Conservation (phyloP, 2,329 filamentous ascomycete species). For the Laburnicola sp. region DNA sequence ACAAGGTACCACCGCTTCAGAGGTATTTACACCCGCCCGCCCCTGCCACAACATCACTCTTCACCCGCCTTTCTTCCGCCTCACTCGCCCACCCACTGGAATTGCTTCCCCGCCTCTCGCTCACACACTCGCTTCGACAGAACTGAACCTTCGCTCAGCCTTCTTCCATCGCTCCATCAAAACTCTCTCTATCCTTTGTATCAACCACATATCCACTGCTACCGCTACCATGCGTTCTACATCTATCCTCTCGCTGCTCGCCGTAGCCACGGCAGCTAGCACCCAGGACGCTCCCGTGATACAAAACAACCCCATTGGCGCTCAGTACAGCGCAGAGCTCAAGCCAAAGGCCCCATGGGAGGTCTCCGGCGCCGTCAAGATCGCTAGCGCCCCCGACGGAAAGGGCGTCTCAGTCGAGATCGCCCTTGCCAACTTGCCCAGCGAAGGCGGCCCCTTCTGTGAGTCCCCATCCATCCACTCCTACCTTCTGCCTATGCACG, state of each 20-base stretch:
- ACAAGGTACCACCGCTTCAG: constrained; percentile 5
- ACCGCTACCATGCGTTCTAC: constrained; percentile 36
- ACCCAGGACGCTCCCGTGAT: constrained; percentile 43
- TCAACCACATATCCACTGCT: constrained; percentile 12
- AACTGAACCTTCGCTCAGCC: neutral
- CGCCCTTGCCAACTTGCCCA: constrained; percentile 47
- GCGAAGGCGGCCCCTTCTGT: constrained; percentile 50
- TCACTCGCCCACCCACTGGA: neutral
- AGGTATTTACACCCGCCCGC: constrained; percentile 4
- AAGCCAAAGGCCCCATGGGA: constrained; percentile 36
- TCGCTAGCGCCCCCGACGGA: constrained; percentile 38
- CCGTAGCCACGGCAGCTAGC: constrained; percentile 32
- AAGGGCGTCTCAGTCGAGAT: constrained; percentile 48
- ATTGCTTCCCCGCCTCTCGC: neutral
- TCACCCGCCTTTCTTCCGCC: neutral
- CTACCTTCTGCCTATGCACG: neutral
- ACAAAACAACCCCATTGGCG: constrained; percentile 45
- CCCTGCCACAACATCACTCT: neutral
- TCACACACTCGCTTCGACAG: neutral
- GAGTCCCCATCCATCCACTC: constrained; percentile 19
- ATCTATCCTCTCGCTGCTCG: constrained; percentile 33
- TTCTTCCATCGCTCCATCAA: neutral
- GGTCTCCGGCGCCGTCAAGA: constrained; percentile 43
- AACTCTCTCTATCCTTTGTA: constrained; percentile 15
- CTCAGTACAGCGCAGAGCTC: constrained; percentile 45